A percentile compares a stretch with the other conserved stretches of the same genome.
Conservation (phyloP, 2,329 filamentous ascomycete species). For the Colletotrichum liriopes region DNA sequence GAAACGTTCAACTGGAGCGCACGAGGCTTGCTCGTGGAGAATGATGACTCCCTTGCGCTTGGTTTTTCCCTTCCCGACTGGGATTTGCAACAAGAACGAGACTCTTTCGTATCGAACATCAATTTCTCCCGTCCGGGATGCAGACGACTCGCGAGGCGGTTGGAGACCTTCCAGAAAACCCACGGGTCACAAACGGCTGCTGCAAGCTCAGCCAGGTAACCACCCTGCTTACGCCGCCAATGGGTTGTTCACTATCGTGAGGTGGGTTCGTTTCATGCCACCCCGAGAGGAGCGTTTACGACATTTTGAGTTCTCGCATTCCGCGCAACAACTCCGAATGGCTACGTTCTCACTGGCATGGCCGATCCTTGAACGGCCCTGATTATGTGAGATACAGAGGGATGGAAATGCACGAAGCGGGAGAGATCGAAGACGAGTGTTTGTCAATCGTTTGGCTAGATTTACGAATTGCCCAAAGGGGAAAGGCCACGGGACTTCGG, state of each 20-base stretch:
- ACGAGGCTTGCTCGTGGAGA: too few relatives aligned
- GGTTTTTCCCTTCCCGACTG: background rate
- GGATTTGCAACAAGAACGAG: background rate
- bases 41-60: background rate
- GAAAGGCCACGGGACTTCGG: slow-evolving; percentile 19
- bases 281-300: background rate
- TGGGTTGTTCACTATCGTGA: too few relatives aligned
- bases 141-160: too few relatives aligned
- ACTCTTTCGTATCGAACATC: background rate
- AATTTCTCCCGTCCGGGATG: too few relatives aligned
- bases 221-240: background rate
- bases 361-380: background rate
- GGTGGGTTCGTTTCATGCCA: background rate
- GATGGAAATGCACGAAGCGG: slow-evolving; percentile 22
- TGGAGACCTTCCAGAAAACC: background rate
- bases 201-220: background rate
- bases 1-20: too few relatives aligned
- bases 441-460: slow-evolving; percentile 19
- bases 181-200: background rate
- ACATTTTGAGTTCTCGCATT: slow-evolving; percentile 22
- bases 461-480: slow-evolving; percentile 34
- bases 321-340: background rate
- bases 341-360: background rate
- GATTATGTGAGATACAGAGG: slow-evolving; percentile 29
- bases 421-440: slow-evolving; percentile 15